phyloP scores from a whole-genome alignment of 1,284 basidiomycete genomes.

The Trametes pubescens region DNA sequence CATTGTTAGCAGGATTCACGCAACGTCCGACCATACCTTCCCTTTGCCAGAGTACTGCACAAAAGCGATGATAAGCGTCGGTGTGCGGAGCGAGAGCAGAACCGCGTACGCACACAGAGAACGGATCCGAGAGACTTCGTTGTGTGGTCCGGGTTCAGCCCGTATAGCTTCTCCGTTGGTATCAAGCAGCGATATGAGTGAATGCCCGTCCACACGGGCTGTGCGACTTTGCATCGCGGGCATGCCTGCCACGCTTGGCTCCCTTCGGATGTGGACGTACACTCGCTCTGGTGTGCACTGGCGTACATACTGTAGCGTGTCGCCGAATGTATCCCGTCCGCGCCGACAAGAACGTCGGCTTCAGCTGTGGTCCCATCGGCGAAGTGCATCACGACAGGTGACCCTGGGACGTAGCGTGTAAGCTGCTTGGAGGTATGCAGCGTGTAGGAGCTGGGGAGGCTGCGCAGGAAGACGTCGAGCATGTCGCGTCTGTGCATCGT shows the following conservation, averaged over 20 bases:
- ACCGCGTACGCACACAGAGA: conserved; percentile 14
- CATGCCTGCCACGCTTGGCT: conserved; percentile 13
- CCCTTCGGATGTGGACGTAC: background rate
- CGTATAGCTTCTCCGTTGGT: conserved; percentile 43
- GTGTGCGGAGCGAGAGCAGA: background rate
- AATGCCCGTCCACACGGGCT: conserved; percentile 53
- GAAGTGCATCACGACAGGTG: conserved; percentile 42
- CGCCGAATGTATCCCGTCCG: conserved; percentile 53
- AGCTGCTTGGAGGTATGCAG: conserved; percentile 47
- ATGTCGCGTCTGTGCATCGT: conserved; percentile 35
- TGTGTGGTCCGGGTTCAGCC: conserved; percentile 44
- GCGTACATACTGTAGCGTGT: conserved; percentile 47
- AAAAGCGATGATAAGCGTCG: background rate
- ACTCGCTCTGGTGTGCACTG: conserved; percentile 29
- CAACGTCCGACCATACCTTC: conserved; percentile 43
- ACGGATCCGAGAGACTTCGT: conserved; percentile 23
- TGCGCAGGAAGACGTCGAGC: conserved; percentile 27
- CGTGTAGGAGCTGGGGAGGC: conserved; percentile 40
- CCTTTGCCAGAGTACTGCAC: conserved; percentile 53
- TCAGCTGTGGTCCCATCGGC: conserved; percentile 45
- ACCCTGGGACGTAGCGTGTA: conserved; percentile 29
- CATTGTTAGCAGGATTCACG: too few relatives aligned
- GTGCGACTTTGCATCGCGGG: conserved; percentile 34
- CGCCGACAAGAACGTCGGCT: conserved; percentile 54
- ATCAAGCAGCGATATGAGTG: conserved; percentile 51